These are phyloP conservation scores for Penicillium diatomitis DNA, from an alignment of 495 filamentous ascomycete species.

Conservation along the genomic window DNA sequence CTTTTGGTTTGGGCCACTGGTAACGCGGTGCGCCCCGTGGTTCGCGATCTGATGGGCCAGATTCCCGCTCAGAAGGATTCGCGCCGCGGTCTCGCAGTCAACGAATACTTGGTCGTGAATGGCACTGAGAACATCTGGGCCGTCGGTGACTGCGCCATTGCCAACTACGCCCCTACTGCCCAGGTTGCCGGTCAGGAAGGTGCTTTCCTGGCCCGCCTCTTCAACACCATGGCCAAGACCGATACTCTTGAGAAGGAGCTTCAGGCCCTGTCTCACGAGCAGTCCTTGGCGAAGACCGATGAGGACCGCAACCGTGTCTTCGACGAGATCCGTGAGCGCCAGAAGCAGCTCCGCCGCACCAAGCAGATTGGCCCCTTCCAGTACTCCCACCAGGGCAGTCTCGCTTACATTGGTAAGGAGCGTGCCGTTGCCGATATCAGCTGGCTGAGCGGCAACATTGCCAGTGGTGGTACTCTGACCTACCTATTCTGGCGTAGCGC, in stretches of 20 bases:
- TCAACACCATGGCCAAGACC: constrained; percentile 96
- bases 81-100: constrained; percentile 86
- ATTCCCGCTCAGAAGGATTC: constrained; percentile 94
- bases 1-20: constrained; percentile 97
- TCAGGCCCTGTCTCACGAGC: constrained; percentile 48
- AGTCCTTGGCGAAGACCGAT: constrained; percentile 52
- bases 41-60: constrained; percentile 83
- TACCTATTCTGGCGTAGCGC: constrained; percentile 95
- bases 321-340: constrained; percentile 68
- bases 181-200: constrained; percentile 96
- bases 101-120: constrained; percentile 97
- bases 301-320: constrained; percentile 47
- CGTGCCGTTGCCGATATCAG: constrained; percentile 95
- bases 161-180: constrained; percentile 95
- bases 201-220: constrained; percentile 85
- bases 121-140: constrained; percentile 95
- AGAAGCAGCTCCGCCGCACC: constrained; percentile 77
- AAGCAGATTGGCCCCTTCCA: constrained; percentile 95
- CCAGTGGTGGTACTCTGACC: constrained; percentile 70
- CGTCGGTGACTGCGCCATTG: constrained; percentile 80
- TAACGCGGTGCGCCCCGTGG: constrained; percentile 80
- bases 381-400: constrained; percentile 91
- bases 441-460: constrained; percentile 95
- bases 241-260: constrained; percentile 70
- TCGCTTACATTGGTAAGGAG: constrained; percentile 98